Conservation (phyloP, 2,329 filamentous ascomycete species). For the Drechslera avenae region DNA sequence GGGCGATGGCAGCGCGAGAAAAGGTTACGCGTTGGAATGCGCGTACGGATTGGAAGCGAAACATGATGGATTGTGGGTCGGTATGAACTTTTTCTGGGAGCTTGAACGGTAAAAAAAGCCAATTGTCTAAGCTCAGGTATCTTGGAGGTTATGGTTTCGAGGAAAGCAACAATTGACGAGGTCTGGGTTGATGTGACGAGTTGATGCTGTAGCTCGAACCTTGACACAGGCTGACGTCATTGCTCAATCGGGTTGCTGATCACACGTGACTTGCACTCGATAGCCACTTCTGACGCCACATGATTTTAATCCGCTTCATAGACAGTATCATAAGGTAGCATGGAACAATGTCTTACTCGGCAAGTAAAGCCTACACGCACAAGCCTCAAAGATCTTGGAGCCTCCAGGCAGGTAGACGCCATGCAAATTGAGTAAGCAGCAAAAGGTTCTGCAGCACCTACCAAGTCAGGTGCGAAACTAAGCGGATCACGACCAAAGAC, state of each 20-base stretch:
- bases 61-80: slow-evolving; percentile 23
- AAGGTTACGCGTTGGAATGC: slow-evolving; percentile 24
- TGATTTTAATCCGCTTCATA: too few relatives aligned
- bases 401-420: too few relatives aligned
- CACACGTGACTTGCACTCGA: background rate
- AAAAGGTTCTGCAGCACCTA: too few relatives aligned
- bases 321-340: too few relatives aligned
- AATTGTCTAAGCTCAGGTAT: too few relatives aligned
- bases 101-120: background rate
- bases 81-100: background rate
- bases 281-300: too few relatives aligned
- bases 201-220: slow-evolving; percentile 12
- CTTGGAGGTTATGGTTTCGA: background rate
- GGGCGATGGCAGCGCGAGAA: slow-evolving; percentile 12
- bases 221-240: slow-evolving; percentile 11
- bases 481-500: too few relatives aligned
- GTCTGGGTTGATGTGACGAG: slow-evolving; percentile 8
- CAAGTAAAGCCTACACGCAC: too few relatives aligned
- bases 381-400: too few relatives aligned
- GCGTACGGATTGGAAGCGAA: slow-evolving; percentile 31
- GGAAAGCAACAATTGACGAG: slow-evolving; percentile 9
- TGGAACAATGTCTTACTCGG: too few relatives aligned
- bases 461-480: too few relatives aligned
- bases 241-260: background rate
- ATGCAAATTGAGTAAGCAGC: too few relatives aligned